Conservation (phyloP, 495 filamentous ascomycete genomes). For the Podospora tetraspora region DNA sequence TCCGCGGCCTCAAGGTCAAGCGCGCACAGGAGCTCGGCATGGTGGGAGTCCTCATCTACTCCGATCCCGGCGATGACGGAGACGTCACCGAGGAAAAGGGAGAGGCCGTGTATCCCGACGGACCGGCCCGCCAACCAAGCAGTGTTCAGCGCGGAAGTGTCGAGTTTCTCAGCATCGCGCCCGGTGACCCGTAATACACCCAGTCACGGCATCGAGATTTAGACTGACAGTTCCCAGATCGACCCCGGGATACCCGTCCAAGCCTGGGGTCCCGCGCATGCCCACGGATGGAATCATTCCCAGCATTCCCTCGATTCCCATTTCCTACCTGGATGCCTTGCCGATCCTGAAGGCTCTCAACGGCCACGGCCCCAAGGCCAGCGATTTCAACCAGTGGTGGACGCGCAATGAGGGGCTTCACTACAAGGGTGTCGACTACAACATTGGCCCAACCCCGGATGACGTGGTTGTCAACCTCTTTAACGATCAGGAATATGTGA, state of each 20-base stretch:
- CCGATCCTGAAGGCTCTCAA: conserved; percentile 86
- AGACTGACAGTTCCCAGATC: conserved; percentile 44
- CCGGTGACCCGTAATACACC: conserved; percentile 55
- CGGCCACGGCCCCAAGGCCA: conserved; percentile 73
- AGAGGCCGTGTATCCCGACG: conserved; percentile 72
- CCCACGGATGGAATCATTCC: conserved; percentile 65
- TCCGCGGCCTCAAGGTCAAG: conserved; percentile 90
- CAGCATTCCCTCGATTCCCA: conserved; percentile 83
- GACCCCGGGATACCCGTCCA: conserved; percentile 90
- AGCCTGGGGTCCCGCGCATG: conserved; percentile 76
- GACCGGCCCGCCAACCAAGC: conserved; percentile 80
- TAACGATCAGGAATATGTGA: conserved; percentile 86
- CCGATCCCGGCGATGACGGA: conserved; percentile 86
- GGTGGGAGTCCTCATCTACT: conserved; percentile 79
- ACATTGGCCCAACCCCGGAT: conserved; percentile 81
- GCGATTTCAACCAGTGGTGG: conserved; percentile 64
- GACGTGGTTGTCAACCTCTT: conserved; percentile 70
- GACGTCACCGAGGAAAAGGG: conserved; percentile 76
- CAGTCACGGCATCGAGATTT: not conserved
- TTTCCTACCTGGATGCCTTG: conserved; percentile 81
- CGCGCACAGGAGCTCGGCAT: conserved; percentile 88
- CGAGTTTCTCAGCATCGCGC: conserved; percentile 66
- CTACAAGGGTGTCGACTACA: conserved; percentile 84
- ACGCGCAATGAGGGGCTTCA: conserved; percentile 69
- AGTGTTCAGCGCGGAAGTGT: conserved; percentile 90